Base-by-base conservation (phyloP, 2,329 filamentous ascomycete species). In the Xylaria sp. region DNA sequence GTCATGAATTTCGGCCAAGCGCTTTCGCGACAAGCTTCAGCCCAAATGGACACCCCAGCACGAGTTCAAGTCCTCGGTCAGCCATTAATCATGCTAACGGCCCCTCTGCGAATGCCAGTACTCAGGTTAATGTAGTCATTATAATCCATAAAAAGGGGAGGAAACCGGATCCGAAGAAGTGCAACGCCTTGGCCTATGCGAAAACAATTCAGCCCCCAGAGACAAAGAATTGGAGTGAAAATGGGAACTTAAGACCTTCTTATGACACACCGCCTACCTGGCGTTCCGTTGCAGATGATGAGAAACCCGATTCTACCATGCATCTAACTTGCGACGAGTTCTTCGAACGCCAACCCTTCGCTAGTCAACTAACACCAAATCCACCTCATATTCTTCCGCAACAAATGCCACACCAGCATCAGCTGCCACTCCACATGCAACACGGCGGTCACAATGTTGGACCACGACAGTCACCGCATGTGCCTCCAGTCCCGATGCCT, bases 221-320 rank as follows among this genome's bases (percentile, higher is more conserved):
- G 67, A 85, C 82, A 28, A 84, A 86, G 74, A 89, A 92, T 71
- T 94, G 91, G 84, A 86, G 89, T 43, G 87, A 90, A 67, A 97
- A 96, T 76, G 91, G 90, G 56, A 94, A 94, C n/a, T 88, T 98
- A 62, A 91, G 92, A 46, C 91, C 92, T 33, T 90, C 95, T 3
- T 98, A 91, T 80, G 91, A 94, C 75, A 98, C 96, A 1, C 84
- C 86, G 12, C 94, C 94, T 0, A 94, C 91, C 0, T 99, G 96
- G 95, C 90, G 92, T 69, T 89, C 90, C 68, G 82, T 90, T 28
- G 83, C 89, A 58, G 89, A 90, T 23, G 91, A 93, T 52, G 92
- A 97, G 72, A 93, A 92, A 75, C 77, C 83, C 0, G 87, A 90
- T 43, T 89, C 88, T 1, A 89, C 86, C 1, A 90, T 90, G 85